Evolutionary conservation across 2,329 filamentous ascomycete species (phyloP).

Genomic region (Fusarium albidum): DNA sequence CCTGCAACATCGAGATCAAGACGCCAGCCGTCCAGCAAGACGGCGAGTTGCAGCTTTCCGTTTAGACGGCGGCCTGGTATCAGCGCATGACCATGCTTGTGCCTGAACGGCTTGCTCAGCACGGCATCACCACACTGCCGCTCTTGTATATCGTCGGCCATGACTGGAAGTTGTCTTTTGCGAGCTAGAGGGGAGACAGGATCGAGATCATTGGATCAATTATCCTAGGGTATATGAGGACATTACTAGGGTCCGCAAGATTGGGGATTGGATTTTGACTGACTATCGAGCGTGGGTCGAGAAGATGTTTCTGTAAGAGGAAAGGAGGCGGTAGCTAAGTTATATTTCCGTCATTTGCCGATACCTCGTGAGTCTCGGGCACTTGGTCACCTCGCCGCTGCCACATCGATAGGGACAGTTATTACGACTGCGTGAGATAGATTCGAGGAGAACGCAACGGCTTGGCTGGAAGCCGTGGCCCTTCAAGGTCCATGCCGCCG

Average conservation of each 20-base stretch:
- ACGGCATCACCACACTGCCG: slow-evolving; percentile 4
- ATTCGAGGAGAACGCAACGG: too few relatives aligned
- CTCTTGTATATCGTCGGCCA: not conserved
- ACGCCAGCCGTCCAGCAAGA: not conserved
- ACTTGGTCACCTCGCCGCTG: too few relatives aligned
- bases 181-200: not conserved
- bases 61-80: slow-evolving; percentile 5
- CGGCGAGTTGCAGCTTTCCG: not conserved
- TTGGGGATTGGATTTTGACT: slow-evolving; percentile 1
- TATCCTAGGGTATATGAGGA: not conserved
- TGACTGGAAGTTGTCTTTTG: slow-evolving; percentile 7
- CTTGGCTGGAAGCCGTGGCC: too few relatives aligned
- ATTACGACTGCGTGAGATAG: too few relatives aligned
- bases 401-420: too few relatives aligned
- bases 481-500: too few relatives aligned
- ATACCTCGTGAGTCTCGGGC: too few relatives aligned
- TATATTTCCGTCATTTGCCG: too few relatives aligned
- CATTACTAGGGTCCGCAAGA: not conserved
- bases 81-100: slow-evolving; percentile 1
- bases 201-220: not conserved
- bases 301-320: not conserved
- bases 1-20: slow-evolving; percentile 7
- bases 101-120: not conserved
- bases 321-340: too few relatives aligned
- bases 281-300: not conserved